Conservation (phyloP, 2,329 filamentous ascomycete species). For the Fusarium clavum region DNA sequence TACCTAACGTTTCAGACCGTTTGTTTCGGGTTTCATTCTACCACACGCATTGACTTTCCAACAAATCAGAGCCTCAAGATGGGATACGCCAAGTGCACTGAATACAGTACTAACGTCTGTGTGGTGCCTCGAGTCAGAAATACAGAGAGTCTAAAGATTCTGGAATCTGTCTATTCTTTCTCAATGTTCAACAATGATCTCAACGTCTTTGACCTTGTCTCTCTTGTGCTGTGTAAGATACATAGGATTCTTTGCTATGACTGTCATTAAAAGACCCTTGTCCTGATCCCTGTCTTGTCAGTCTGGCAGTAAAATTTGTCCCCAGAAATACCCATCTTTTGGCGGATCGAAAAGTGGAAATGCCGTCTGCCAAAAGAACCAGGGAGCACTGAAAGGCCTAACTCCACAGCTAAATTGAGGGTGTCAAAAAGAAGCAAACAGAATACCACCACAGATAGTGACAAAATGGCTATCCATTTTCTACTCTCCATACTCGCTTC, state of each 20-base stretch:
- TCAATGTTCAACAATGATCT: not conserved
- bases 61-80: slow-evolving; percentile 20
- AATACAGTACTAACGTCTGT: not conserved
- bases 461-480: not conserved
- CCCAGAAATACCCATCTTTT: slow-evolving; percentile 30
- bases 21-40: slow-evolving; percentile 39
- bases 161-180: not conserved
- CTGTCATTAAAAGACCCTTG: slow-evolving; percentile 22
- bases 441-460: no score
- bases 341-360: slow-evolving; percentile 36
- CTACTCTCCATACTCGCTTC: not conserved
- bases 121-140: slow-evolving; percentile 8
- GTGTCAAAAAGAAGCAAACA: not conserved
- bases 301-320: slow-evolving; percentile 11
- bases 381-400: not conserved
- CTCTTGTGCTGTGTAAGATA: not conserved
- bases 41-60: slow-evolving; percentile 8
- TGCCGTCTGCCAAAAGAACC: slow-evolving; percentile 8
- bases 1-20: slow-evolving; percentile 34
- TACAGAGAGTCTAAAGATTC: not conserved
- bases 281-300: not conserved
- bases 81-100: slow-evolving; percentile 11
- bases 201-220: not conserved
- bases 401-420: not conserved
- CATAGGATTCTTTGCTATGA: not conserved